Evolutionary conservation across 495 filamentous ascomycete genomes (phyloP).

Genomic region (Neurospora hispaniola): DNA sequence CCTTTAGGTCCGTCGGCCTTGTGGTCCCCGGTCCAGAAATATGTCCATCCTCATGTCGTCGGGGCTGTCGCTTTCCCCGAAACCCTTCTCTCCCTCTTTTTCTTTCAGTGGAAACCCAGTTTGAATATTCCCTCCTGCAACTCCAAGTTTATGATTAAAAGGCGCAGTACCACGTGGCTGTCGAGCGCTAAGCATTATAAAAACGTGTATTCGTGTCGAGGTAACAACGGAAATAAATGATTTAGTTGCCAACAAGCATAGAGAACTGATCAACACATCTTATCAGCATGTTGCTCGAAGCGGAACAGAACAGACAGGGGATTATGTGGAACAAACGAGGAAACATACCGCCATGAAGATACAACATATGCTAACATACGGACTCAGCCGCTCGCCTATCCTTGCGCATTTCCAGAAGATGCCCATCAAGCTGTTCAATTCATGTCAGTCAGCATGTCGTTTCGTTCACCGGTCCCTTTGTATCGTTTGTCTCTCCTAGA

Average conservation of each 20-base stretch:
- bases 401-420: slow-evolving; percentile 96
- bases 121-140: background rate
- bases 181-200: background rate
- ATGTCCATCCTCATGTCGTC: background rate
- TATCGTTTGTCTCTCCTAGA: background rate
- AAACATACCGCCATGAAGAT: slow-evolving; percentile 75
- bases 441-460: slow-evolving; percentile 7
- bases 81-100: background rate
- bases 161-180: background rate
- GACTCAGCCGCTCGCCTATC: slow-evolving; percentile 86
- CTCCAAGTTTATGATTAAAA: background rate
- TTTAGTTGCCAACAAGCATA: slow-evolving; percentile 12
- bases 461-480: background rate
- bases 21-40: background rate
- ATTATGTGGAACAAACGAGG: background rate
- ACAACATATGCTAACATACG: slow-evolving; percentile 93
- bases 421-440: slow-evolving; percentile 54
- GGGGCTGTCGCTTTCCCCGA: background rate
- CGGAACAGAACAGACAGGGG: background rate
- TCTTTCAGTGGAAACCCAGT: background rate
- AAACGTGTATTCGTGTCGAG: background rate
- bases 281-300: background rate
- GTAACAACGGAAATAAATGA: background rate
- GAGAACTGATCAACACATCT: background rate
- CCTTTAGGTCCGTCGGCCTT: background rate